phyloP scores from a whole-genome alignment of 805 yeast genomes.

The Maudiozyma serrabonitensis region DNA sequence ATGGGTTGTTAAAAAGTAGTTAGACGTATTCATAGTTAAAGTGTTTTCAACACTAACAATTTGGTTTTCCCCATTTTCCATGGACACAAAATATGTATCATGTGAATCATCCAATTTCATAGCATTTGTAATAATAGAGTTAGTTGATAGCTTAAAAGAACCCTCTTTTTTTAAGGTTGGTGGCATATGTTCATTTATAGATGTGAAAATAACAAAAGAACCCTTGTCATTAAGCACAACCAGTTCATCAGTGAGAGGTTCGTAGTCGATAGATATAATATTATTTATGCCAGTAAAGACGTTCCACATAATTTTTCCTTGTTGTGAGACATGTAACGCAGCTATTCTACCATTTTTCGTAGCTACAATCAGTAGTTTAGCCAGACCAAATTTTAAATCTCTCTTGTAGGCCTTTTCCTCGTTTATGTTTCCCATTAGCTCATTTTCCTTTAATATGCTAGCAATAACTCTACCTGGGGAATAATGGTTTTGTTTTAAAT shows the following conservation, averaged over 20 bases:
- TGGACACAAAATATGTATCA: constrained; percentile 10
- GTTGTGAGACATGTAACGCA: constrained; percentile 34
- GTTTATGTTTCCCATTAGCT: constrained; percentile 10
- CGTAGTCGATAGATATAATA: constrained; percentile 16
- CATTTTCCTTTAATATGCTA: constrained; percentile 7
- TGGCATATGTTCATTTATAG: background rate
- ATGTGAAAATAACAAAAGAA: constrained; percentile 1
- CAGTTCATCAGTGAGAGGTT: constrained; percentile 12
- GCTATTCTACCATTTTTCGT: constrained; percentile 34
- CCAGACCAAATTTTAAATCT: constrained; percentile 37
- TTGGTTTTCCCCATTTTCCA: constrained; percentile 8
- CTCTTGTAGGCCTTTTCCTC: constrained; percentile 5
- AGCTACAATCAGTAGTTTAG: constrained; percentile 34
- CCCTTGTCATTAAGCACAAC: constrained; percentile 27
- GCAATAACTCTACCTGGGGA: constrained; percentile 18
- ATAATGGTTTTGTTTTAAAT: constrained; percentile 11
- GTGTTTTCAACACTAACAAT: constrained; percentile 5
- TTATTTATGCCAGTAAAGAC: constrained; percentile 17
- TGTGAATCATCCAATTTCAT: constrained; percentile 4
- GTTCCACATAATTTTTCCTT: constrained; percentile 35
- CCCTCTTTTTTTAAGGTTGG: constrained; percentile 3
- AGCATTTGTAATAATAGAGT: background rate
- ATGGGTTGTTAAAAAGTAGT: constrained; percentile 13
- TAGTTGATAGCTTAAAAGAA: background rate
- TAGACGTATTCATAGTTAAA: background rate